These are phyloP conservation scores for Clonostachys byssicola DNA, from an alignment of 2,329 filamentous ascomycete genomes.

Conservation along the genomic window DNA sequence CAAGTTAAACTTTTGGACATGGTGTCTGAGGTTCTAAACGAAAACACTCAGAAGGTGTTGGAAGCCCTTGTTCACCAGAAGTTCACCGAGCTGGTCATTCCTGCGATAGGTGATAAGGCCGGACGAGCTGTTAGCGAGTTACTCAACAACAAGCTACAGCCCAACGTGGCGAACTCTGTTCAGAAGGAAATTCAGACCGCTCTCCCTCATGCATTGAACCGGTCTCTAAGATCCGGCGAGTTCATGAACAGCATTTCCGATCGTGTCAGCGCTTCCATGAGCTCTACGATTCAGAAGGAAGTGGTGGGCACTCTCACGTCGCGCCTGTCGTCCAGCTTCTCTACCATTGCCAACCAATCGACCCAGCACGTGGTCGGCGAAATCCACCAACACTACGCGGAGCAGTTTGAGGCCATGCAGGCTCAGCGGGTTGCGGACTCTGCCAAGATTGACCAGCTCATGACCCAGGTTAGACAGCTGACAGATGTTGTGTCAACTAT, in stretches of 20 bases:
- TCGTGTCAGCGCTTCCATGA: conserved; percentile 62
- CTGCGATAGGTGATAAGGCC: conserved; percentile 65
- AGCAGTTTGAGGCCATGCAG: conserved; percentile 45
- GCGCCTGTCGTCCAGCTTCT: conserved; percentile 63
- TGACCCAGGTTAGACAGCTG: conserved; percentile 60
- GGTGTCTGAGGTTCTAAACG: conserved; percentile 56
- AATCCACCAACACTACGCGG: conserved; percentile 57
- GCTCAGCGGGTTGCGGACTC: conserved; percentile 45
- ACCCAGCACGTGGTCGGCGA: conserved; percentile 66
- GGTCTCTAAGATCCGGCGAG: conserved; percentile 64
- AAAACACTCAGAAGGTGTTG: conserved; percentile 67
- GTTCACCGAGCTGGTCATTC: conserved; percentile 72
- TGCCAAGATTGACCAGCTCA: conserved; percentile 70
- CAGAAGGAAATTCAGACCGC: conserved; percentile 69
- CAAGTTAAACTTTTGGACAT: conserved; percentile 52
- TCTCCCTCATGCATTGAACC: conserved; percentile 58
- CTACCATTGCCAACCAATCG: conserved; percentile 58
- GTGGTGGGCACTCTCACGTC: conserved; percentile 57
- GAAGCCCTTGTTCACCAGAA: conserved; percentile 71
- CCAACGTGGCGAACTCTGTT: conserved; percentile 60
- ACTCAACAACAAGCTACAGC: conserved; percentile 63
- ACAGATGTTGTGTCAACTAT: conserved; percentile 67
- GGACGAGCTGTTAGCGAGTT: conserved; percentile 67
- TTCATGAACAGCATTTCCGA: conserved; percentile 68
- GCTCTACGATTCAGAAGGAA: conserved; percentile 65